Evolutionary conservation across 2,329 filamentous ascomycete genomes (phyloP).

Genomic region (Clonostachys byssicola): DNA sequence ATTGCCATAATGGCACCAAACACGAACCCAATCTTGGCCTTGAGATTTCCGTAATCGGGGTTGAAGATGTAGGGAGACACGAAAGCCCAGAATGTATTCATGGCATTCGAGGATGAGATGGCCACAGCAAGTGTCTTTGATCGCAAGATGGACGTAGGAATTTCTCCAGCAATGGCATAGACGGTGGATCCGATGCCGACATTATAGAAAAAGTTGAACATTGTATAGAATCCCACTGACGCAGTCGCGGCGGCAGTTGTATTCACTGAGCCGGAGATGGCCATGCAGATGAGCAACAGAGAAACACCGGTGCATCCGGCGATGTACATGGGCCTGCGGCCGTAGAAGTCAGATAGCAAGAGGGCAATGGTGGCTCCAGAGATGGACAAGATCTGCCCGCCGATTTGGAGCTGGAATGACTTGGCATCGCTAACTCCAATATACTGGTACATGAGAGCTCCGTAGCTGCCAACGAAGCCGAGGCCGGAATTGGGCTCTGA

Average conservation of each 20-base stretch:
- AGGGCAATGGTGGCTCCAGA: constrained; percentile 18
- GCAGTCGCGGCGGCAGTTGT: constrained; percentile 14
- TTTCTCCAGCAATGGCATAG: constrained; percentile 14
- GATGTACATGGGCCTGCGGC: constrained; percentile 19
- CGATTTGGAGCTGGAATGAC: constrained; percentile 19
- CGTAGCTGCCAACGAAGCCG: constrained; percentile 10
- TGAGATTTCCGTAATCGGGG: constrained; percentile 6
- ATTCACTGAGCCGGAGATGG: constrained; percentile 14
- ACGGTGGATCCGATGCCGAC: constrained; percentile 11
- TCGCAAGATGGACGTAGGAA: constrained; percentile 11
- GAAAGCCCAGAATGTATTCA: constrained; percentile 7
- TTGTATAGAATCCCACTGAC: constrained; percentile 9
- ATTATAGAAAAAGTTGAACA: constrained; percentile 10
- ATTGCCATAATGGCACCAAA: constrained; percentile 7
- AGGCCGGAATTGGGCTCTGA: constrained; percentile 11
- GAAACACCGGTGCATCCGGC: constrained; percentile 12
- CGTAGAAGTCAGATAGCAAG: constrained; percentile 15
- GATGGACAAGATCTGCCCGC: constrained; percentile 18
- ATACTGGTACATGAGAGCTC: constrained; percentile 15
- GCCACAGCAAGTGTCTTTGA: constrained; percentile 12
- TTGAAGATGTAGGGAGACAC: constrained; percentile 8
- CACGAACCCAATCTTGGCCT: constrained; percentile 7
- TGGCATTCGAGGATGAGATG: constrained; percentile 6
- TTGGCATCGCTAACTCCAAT: constrained; percentile 16
- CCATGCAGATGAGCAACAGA: constrained; percentile 18